Conservation (phyloP, 192 early-diverging fungal species). For the Umbelopsis sp. region DNA sequence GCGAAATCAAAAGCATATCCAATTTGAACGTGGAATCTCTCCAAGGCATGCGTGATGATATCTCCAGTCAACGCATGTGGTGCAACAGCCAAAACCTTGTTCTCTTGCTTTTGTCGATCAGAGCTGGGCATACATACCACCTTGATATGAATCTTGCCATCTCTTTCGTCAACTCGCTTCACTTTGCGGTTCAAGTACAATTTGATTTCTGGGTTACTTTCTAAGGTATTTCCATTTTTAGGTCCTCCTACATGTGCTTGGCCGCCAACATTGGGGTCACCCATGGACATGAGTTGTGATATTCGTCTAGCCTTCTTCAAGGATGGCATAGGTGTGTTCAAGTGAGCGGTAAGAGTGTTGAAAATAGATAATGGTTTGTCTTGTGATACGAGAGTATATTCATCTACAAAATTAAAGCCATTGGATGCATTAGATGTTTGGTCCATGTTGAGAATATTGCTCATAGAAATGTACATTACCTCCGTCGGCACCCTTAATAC, state of each 20-base stretch:
- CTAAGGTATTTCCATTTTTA: neutral
- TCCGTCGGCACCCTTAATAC: constrained; percentile 50
- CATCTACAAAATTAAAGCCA: constrained; percentile 30
- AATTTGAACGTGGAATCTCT: constrained; percentile 45
- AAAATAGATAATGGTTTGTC: constrained; percentile 58
- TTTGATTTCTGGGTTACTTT: neutral
- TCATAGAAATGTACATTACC: constrained; percentile 31
- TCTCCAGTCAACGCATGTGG: constrained; percentile 39
- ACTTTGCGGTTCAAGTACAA: constrained; percentile 29
- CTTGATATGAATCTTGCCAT: constrained; percentile 32
- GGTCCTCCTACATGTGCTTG: constrained; percentile 29
- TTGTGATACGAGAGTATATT: constrained; percentile 46
- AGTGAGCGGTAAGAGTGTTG: constrained; percentile 46
- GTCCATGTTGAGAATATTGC: neutral
- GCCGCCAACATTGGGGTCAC: neutral
- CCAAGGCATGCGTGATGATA: constrained; percentile 43
- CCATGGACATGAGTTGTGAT: constrained; percentile 39
- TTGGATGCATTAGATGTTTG: neutral
- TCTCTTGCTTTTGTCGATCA: neutral
- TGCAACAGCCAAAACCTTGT: constrained; percentile 25
- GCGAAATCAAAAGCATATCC: constrained; percentile 42
- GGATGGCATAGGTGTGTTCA: constrained; percentile 53
- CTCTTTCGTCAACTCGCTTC: constrained; percentile 16
- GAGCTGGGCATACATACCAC: constrained; percentile 1
- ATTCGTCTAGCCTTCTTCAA: constrained; percentile 44